phyloP scores from a whole-genome alignment of 2,329 filamentous ascomycete species.

The Colletotrichum costaricense region DNA sequence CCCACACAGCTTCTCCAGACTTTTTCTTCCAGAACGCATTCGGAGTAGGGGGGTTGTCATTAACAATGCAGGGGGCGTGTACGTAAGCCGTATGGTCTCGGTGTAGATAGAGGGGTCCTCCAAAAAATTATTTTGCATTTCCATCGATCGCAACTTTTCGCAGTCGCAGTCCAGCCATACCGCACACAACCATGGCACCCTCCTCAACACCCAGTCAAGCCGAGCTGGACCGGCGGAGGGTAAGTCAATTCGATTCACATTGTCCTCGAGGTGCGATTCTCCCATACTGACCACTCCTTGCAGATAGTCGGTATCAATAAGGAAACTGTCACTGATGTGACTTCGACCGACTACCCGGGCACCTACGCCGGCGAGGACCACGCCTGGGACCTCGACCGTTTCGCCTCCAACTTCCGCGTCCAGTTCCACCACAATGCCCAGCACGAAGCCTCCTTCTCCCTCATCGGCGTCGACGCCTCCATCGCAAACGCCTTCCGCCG shows the following conservation, averaged over 20 bases:
- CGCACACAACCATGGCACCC: conserved; percentile 53
- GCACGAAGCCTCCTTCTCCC: conserved; percentile 86
- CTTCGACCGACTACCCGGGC: conserved; percentile 91
- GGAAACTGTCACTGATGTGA: conserved; percentile 90
- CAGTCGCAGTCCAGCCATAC: conserved; percentile 24
- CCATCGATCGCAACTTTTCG: conserved; percentile 31
- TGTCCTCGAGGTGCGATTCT: background rate
- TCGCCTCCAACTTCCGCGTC: conserved; percentile 77
- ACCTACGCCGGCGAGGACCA: conserved; percentile 92
- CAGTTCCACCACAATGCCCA: conserved; percentile 86
- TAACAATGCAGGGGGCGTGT: conserved; percentile 18
- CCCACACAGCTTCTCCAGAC: background rate
- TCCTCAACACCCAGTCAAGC: conserved; percentile 60
- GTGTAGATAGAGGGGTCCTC: conserved; percentile 36
- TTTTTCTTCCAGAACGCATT: background rate
- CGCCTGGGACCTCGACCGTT: conserved; percentile 80
- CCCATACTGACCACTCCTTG: conserved; percentile 19
- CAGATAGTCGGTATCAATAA: conserved; percentile 88
- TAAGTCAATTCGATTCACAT: conserved; percentile 45
- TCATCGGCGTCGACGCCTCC: conserved; percentile 90
- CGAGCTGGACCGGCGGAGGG: conserved; percentile 72
- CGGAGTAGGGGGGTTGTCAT: conserved; percentile 1
- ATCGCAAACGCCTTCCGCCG: conserved; percentile 98
- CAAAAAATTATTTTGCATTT: conserved; percentile 38
- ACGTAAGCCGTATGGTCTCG: conserved; percentile 29